Conservation (phyloP, 371 early-diverging fungal species). For the Lichtheimia hyalospora region DNA sequence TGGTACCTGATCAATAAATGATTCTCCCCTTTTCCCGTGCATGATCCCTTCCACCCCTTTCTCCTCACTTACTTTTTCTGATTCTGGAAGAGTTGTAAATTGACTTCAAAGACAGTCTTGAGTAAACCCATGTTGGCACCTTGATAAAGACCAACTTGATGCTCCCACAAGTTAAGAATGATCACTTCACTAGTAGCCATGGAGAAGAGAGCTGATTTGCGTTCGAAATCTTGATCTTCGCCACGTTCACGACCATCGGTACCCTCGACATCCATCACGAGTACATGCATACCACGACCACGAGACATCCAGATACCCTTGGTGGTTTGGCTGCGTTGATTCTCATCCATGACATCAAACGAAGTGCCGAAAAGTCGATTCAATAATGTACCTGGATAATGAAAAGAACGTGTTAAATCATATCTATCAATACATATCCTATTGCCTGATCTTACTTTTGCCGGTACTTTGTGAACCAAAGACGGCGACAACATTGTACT, state of each 20-base stretch:
- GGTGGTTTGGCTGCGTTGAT: conserved; percentile 87
- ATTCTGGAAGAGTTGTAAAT: conserved; percentile 92
- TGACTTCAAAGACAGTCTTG: conserved; percentile 98
- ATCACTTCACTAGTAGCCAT: conserved; percentile 95
- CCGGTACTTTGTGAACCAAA: conserved; percentile 99
- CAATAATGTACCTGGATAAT: conserved; percentile 81
- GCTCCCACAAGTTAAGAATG: conserved; percentile 97
- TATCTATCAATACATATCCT: neutral
- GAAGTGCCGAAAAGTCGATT: conserved; percentile 92
- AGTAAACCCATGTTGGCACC: conserved; percentile 99
- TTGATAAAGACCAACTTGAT: conserved; percentile 96
- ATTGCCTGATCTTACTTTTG: conserved; percentile 73
- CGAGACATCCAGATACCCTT: conserved; percentile 96
- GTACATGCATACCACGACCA: conserved; percentile 77
- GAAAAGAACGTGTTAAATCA: neutral
- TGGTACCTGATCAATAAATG: neutral
- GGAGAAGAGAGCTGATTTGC: conserved; percentile 96
- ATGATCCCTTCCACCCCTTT: neutral
- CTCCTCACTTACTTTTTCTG: conserved; percentile 47
- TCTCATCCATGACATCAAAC: conserved; percentile 94
- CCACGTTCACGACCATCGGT: conserved; percentile 98
- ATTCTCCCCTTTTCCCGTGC: neutral
- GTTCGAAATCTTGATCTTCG: conserved; percentile 98
- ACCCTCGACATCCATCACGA: conserved; percentile 98
- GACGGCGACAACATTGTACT: conserved; percentile 95